Base-by-base conservation (phyloP, 352 stramenopile species). In the Phytophthora kernoviae region DNA sequence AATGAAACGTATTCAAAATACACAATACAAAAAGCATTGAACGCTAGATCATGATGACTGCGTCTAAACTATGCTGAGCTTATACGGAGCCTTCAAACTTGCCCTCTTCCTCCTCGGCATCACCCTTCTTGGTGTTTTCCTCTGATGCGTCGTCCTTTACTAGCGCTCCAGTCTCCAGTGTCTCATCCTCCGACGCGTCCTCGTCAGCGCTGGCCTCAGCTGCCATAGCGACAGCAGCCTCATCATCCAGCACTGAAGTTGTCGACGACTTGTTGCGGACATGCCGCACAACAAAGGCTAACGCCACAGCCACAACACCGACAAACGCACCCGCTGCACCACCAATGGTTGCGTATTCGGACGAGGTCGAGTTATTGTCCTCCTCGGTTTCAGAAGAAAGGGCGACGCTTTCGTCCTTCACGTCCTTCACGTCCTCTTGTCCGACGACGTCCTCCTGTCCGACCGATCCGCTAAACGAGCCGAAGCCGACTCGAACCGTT, bases 41-140 rank as follows among this genome's bases (percentile, higher is more conserved):
- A 65, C 26, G 62, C 39, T 66, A 50, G n/a, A 43, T 14, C 12
- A 22, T 21, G 11, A 21, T 4, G 2, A 21, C 24, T 10, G 37
- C 15, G 37, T 43, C 37, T 21, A 43, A 43, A 43, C 15, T 11
- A 14, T n/a, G 33, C 14, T 39, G 30, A 10, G 33, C 43, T 84
- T 77, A 85, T 54, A 79, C 75, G 14, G 75, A 75, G 43, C 75
- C 75, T 22, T 81, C 70, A 24, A 85, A 85, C 58, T 77, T 82
- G 67, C 75, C 75, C 63, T 84, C 75, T 42, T 61, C 56, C 33
- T 75, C 68, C 36, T 51, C 65, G 7, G 68, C 67, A 18, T 72
- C 40, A 6, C 70, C 61, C 17, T 58, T 53, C 10, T 58, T 32
- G 18, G 69, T 63, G 21, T 62, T n/a, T n/a, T n/a, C n/a, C n/a